Conservation (phyloP, 306 rosid genomes). For the Hippophae gyantsensis region DNA sequence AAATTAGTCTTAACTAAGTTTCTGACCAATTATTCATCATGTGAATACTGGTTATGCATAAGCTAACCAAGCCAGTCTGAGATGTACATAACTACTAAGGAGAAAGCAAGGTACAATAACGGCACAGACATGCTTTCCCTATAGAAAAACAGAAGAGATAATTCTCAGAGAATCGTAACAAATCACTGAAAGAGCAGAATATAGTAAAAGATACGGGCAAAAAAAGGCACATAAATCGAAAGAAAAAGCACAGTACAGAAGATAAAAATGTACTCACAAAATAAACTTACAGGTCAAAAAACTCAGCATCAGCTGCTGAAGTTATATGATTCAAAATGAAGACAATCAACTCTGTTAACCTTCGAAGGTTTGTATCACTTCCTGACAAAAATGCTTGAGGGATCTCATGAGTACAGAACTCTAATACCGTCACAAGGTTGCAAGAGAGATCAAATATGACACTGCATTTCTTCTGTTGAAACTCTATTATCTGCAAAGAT, state of each 20-base stretch:
- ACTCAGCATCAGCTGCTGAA: conserved; percentile 77
- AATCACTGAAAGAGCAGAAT: too few relatives aligned
- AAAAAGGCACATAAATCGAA: too few relatives aligned
- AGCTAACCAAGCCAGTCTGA: too few relatives aligned
- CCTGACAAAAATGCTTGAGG: conserved; percentile 89
- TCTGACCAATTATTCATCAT: too few relatives aligned
- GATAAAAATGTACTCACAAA: conserved; percentile 1
- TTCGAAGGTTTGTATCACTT: conserved; percentile 75
- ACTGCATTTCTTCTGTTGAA: conserved; percentile 90
- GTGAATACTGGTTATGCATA: too few relatives aligned
- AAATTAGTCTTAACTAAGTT: background rate
- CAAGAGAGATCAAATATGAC: conserved; percentile 94
- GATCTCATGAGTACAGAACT: conserved; percentile 74
- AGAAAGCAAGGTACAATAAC: too few relatives aligned
- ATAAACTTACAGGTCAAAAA: conserved; percentile 79
- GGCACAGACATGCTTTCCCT: too few relatives aligned
- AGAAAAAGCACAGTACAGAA: background rate
- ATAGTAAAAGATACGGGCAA: too few relatives aligned
- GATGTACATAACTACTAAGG: too few relatives aligned
- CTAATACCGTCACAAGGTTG: conserved; percentile 79
- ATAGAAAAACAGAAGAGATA: too few relatives aligned
- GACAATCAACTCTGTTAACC: conserved; percentile 84
- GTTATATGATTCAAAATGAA: conserved; percentile 75
- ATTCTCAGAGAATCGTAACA: too few relatives aligned
- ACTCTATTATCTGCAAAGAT: conserved; percentile 70